A percentile compares a stretch with the other conserved stretches of the same genome.
phyloP scores from a whole-genome alignment of 2,329 filamentous ascomycete genomes.

The Raffaelea arxii region DNA sequence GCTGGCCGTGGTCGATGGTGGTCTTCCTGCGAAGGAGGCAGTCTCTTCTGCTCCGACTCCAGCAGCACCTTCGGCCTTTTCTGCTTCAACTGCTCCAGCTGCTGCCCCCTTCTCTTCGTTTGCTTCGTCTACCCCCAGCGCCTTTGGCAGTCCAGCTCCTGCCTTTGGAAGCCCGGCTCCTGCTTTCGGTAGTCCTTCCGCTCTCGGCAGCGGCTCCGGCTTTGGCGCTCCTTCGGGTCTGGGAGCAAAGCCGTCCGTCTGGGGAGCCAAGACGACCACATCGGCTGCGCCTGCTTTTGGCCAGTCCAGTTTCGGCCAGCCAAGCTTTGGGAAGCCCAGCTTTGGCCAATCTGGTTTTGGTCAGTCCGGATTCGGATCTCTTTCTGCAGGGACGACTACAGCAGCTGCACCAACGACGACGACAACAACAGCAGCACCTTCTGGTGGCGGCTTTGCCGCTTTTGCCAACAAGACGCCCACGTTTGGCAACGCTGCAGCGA shows the following conservation, averaged over 20 bases:
- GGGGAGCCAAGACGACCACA: conserved; percentile 18
- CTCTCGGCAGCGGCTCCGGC: conserved; percentile 13
- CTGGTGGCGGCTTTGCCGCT: conserved; percentile 15
- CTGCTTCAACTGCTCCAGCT: conserved; percentile 2
- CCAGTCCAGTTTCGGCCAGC: conserved; percentile 38
- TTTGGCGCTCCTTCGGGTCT: conserved; percentile 28
- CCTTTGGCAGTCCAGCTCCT: conserved; percentile 2
- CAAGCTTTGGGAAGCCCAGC: conserved; percentile 47
- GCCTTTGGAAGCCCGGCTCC: conserved; percentile 18
- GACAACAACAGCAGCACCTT: conserved; percentile 16
- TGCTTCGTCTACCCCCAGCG: too few relatives aligned
- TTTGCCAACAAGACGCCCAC: conserved; percentile 12
- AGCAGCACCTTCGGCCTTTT: conserved; percentile 22
- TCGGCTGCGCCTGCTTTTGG: conserved; percentile 39
- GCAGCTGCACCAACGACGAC: conserved; percentile 22
- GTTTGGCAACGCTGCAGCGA: conserved; percentile 17
- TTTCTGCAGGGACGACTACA: background rate
- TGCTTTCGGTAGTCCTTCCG: conserved; percentile 34
- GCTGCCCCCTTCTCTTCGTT: too few relatives aligned
- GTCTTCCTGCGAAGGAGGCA: background rate
- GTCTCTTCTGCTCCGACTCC: conserved; percentile 15
- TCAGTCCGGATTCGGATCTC: conserved; percentile 39
- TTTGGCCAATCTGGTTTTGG: conserved; percentile 47
- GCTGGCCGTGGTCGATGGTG: conserved; percentile 40
- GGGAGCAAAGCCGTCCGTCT: conserved; percentile 18